A percentile compares a stretch with the other conserved stretches of the same genome.
Conservation (phyloP, 1,139 yeast genomes). For the Zygotorulaspora mrakii region DNA sequence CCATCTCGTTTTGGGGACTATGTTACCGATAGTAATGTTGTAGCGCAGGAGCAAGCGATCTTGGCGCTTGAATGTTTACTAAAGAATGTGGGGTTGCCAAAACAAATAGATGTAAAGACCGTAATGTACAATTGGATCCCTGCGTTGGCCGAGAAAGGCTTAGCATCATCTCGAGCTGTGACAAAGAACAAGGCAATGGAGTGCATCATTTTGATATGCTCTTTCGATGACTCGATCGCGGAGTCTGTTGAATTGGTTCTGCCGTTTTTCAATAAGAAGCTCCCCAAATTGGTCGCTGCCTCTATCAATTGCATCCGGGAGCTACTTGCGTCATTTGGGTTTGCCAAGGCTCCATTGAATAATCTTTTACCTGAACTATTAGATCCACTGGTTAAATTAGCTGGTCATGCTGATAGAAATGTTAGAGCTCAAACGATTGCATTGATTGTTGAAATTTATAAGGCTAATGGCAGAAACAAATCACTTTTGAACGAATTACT, state of each 20-base stretch:
- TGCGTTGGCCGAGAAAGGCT: constrained; percentile 65
- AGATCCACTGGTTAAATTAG: constrained; percentile 56
- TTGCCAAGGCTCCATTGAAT: constrained; percentile 59
- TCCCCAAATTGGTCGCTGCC: constrained; percentile 79
- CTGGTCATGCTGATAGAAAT: constrained; percentile 81
- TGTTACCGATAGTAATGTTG: constrained; percentile 78
- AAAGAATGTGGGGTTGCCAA: constrained; percentile 44
- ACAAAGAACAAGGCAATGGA: constrained; percentile 67
- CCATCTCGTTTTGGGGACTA: constrained; percentile 54
- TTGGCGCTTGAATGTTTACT: constrained; percentile 53
- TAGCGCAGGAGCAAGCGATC: constrained; percentile 85
- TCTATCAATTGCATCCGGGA: constrained; percentile 54
- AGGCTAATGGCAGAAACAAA: constrained; percentile 65
- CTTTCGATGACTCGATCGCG: constrained; percentile 60
- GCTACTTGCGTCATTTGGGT: constrained; percentile 66
- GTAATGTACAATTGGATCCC: constrained; percentile 44
- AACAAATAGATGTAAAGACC: constrained; percentile 11
- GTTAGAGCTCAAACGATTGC: constrained; percentile 78
- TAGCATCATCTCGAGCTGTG: constrained; percentile 70
- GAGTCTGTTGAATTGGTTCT: constrained; percentile 60
- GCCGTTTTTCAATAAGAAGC: constrained; percentile 57
- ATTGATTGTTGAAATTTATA: constrained; percentile 65
- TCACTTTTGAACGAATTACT: constrained; percentile 49
- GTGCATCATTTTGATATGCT: constrained; percentile 59
- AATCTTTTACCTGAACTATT: constrained; percentile 46